A percentile compares a stretch with the other conserved stretches of the same genome.
Conservation (phyloP, 768 basidiomycete genomes). For the Xanthoconium stramineum region DNA sequence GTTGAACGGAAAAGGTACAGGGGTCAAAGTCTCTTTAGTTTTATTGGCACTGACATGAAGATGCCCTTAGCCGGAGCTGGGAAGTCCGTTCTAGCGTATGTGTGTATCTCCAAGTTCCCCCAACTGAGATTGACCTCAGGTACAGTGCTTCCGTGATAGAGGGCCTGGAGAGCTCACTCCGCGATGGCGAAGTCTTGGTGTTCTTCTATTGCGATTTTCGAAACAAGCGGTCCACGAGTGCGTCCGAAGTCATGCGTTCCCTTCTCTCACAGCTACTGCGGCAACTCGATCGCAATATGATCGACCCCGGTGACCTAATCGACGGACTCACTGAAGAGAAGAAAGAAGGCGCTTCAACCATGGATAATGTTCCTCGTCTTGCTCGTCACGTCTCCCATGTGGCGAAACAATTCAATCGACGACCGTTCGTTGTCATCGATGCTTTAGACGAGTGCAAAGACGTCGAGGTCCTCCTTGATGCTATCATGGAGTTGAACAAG, state of each 20-base stretch:
- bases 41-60: neutral
- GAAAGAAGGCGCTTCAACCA: neutral
- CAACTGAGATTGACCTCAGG: neutral
- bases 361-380: too few relatives aligned
- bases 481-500: neutral
- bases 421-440: conserved; percentile 5
- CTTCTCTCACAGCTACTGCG: conserved; percentile 14
- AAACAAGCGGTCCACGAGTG: neutral
- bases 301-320: neutral
- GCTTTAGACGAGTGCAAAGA: conserved; percentile 19
- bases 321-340: neutral
- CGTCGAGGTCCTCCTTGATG: neutral
- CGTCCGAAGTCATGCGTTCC: conserved; percentile 13
- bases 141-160: conserved; percentile 17
- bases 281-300: neutral
- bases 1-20: conserved; percentile 15
- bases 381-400: too few relatives aligned
- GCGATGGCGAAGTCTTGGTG: neutral
- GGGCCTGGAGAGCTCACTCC: too few relatives aligned
- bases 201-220: conserved; percentile 25
- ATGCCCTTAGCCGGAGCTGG: conserved; percentile 10
- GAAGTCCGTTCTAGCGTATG: conserved; percentile 16
- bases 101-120: rapidly evolving
- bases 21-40: rapidly evolving
- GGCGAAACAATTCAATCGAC: too few relatives aligned